Conservation (phyloP, 306 rosid species). For the cucumber (Cucumis sativus) region Cucumber_9930_V3 NC_026661.2:2286001-2286500, state of each 20-base stretch:
- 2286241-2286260: slow-evolving; percentile 22
- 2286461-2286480: not conserved
- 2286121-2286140: not conserved
- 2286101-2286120: not conserved
- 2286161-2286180: not conserved
- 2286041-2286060: not conserved
- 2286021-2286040: not conserved
- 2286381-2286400: not conserved
- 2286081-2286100: not conserved
- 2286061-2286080: not conserved
- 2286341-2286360: not conserved
- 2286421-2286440: not conserved
- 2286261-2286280: slow-evolving; percentile 22
- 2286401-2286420: not conserved
- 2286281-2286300: slow-evolving; percentile 23
- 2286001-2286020: slow-evolving; percentile 20
- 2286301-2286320: slow-evolving; percentile 5
- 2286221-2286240: slow-evolving; percentile 22
- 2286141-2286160: not conserved
- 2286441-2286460: not conserved
- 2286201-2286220: slow-evolving; percentile 28
- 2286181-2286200: not conserved
- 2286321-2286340: not conserved
- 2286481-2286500: too few species aligned
- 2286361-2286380: not conserved